A percentile compares a stretch with the other conserved stretches of the same genome.
Conservation (phyloP, 331 rosid species). For the Acacia concinna region DNA sequence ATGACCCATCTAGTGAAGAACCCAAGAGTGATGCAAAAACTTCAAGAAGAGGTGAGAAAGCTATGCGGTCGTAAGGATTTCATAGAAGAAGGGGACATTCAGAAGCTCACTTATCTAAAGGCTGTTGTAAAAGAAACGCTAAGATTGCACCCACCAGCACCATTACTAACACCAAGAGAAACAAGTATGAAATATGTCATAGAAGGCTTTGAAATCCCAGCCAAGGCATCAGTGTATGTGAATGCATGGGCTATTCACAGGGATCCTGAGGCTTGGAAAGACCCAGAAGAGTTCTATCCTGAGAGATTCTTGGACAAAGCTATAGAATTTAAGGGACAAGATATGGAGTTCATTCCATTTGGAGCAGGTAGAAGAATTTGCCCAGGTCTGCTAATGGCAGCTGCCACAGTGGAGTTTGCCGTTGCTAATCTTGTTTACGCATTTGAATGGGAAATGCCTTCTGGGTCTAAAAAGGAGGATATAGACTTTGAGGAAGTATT, state of each 20-base stretch:
- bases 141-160: not conserved
- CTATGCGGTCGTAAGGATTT: not conserved
- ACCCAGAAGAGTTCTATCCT: not conserved
- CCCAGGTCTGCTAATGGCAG: not conserved
- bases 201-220: conserved; percentile 11
- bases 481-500: not conserved
- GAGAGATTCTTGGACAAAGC: not conserved
- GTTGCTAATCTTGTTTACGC: not conserved
- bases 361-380: not conserved
- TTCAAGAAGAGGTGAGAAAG: not conserved
- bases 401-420: not conserved
- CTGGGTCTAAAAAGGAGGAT: not conserved
- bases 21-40: not conserved
- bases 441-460: not conserved
- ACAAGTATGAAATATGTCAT: not conserved
- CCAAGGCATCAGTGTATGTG: conserved; percentile 23
- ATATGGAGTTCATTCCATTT: not conserved
- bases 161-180: not conserved
- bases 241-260: conserved; percentile 35
- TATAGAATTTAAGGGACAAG: not conserved
- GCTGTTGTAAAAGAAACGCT: not conserved
- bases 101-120: not conserved
- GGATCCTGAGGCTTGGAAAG: conserved; percentile 29
- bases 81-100: not conserved
- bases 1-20: conserved; percentile 4